Evolutionary conservation across 352 stramenopile species (phyloP).

Genomic region (Globisporangium nodosum): DNA sequence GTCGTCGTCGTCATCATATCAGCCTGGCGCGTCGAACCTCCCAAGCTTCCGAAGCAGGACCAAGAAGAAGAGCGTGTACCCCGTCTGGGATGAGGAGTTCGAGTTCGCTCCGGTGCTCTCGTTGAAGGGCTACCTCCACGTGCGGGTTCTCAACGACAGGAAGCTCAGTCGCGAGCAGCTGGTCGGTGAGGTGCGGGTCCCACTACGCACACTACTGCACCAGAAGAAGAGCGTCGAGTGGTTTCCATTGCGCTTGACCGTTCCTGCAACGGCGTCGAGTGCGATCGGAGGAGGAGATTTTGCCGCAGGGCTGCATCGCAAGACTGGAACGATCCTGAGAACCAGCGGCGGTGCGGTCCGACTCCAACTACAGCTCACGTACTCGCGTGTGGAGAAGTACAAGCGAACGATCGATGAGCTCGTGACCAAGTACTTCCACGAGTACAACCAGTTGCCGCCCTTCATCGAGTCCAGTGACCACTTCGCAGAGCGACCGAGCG

Average conservation of each 20-base stretch:
- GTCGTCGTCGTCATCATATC: not conserved
- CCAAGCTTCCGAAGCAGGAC: constrained; percentile 49
- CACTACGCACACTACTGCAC: constrained; percentile 47
- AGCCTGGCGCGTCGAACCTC: not conserved
- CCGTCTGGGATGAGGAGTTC: constrained; percentile 77
- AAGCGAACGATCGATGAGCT: constrained; percentile 61
- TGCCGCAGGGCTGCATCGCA: constrained; percentile 10
- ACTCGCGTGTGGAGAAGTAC: constrained; percentile 50
- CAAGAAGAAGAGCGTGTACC: constrained; percentile 71
- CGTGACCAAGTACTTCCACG: constrained; percentile 44
- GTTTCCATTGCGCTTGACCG: constrained; percentile 40
- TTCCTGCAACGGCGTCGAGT: constrained; percentile 4
- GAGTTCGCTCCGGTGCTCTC: constrained; percentile 55
- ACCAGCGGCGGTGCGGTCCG: constrained; percentile 36
- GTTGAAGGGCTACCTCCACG: constrained; percentile 52
- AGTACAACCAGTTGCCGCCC: constrained; percentile 43
- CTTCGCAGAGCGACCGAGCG: not conserved
- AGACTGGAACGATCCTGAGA: constrained; percentile 11
- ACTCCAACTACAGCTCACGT: constrained; percentile 58
- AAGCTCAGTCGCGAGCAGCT: constrained; percentile 60
- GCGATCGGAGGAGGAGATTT: not conserved
- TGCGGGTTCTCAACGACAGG: constrained; percentile 69
- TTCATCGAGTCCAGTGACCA: constrained; percentile 41
- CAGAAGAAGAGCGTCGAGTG: constrained; percentile 61
- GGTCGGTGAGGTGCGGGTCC: constrained; percentile 62